Evolutionary conservation across 345 rosid genomes (phyloP).

Genomic region (Dimocarpus longan): DNA sequence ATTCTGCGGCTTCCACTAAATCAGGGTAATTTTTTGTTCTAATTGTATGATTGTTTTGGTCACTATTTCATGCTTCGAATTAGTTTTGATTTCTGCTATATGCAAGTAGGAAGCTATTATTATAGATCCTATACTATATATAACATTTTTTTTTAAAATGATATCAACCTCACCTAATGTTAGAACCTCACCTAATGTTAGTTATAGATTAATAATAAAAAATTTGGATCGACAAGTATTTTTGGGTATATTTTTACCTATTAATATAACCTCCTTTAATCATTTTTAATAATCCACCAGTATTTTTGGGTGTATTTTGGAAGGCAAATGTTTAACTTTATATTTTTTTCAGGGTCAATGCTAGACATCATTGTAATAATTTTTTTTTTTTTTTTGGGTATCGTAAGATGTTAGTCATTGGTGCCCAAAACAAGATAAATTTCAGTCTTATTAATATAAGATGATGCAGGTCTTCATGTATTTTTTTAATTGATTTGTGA

Average conservation of each 20-base stretch:
- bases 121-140: background rate
- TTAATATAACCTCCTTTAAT: background rate
- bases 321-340: background rate
- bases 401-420: background rate
- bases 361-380: no score
- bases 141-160: background rate
- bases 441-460: background rate
- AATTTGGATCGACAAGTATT: background rate
- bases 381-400: no score
- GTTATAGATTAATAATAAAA: background rate
- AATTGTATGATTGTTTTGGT: background rate
- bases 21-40: constrained; percentile 54
- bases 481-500: background rate
- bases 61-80: background rate
- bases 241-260: background rate
- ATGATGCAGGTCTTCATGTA: background rate
- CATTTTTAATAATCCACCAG: no score
- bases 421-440: background rate
- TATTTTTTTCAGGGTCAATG: background rate
- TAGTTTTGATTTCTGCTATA: background rate
- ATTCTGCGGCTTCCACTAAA: constrained; percentile 56
- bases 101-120: no score
- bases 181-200: background rate
- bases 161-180: background rate
- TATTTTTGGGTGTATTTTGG: background rate